These are phyloP conservation scores for Pseudogymnoascus sp. DNA, from an alignment of 2,329 filamentous ascomycete genomes.

Conservation along the genomic window DNA sequence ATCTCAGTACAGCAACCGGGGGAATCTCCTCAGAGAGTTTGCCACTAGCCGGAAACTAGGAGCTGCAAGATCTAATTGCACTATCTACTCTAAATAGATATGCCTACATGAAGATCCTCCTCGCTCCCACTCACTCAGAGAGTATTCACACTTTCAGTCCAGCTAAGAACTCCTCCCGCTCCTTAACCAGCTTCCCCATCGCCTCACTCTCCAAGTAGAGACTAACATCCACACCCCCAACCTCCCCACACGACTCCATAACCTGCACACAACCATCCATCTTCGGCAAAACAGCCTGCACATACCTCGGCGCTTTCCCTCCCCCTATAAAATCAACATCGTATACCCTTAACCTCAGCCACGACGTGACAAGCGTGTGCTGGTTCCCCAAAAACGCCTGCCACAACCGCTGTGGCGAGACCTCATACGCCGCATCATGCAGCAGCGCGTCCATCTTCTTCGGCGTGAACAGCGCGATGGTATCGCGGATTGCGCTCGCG, in stretches of 20 bases:
- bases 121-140: no score
- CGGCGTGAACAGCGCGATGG: conserved; percentile 31
- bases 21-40: no score
- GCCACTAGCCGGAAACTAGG: no score
- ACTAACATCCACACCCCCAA: conserved; percentile 28
- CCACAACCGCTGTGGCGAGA: conserved; percentile 41
- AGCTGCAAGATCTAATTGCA: no score
- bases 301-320: conserved; percentile 31
- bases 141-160: no score
- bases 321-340: conserved; percentile 37
- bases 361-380: conserved; percentile 38
- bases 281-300: conserved; percentile 35
- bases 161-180: no score
- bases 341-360: conserved; percentile 33
- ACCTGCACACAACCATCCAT: conserved; percentile 37
- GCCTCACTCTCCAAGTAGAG: conserved; percentile 28
- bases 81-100: no score
- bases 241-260: conserved; percentile 26
- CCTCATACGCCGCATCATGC: conserved; percentile 37
- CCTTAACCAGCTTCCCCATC: conserved; percentile 20
- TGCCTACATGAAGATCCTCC: no score
- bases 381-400: conserved; percentile 36
- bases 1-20: no score
- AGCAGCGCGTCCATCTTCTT: conserved; percentile 34
- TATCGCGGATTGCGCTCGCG: conserved; percentile 31